Conservation (phyloP, 140 eudicot species). For the Anethum foeniculum region DNA sequence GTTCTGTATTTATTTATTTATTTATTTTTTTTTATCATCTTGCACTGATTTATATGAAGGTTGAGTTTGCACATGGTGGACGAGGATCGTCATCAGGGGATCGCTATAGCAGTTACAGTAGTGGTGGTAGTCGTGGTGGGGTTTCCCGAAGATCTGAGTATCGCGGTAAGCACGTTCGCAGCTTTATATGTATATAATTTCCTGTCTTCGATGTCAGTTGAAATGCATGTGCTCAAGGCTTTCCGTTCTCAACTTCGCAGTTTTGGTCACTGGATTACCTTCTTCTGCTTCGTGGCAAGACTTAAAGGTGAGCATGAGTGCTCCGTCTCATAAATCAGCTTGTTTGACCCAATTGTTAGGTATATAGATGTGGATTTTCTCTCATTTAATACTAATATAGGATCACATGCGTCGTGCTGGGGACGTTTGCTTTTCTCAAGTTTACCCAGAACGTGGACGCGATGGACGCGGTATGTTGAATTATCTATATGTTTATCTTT, state of each 20-base stretch:
- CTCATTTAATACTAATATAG: constrained; percentile 22
- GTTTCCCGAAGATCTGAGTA: constrained; percentile 64
- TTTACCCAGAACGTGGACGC: constrained; percentile 59
- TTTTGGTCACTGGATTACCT: constrained; percentile 77
- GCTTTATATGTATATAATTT: neutral
- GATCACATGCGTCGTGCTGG: constrained; percentile 99
- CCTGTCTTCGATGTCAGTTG: neutral
- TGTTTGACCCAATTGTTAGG: neutral
- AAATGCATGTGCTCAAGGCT: neutral
- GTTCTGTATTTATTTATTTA: neutral
- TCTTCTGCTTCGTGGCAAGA: constrained; percentile 99
- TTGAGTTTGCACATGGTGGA: constrained; percentile 93
- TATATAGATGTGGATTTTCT: constrained; percentile 2
- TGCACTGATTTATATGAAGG: constrained; percentile 28
- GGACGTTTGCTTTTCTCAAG: constrained; percentile 90
- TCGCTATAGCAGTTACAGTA: constrained; percentile 47
- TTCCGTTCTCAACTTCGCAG: constrained; percentile 25
- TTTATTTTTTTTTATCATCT: neutral
- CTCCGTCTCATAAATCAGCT: neutral
- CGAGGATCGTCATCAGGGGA: constrained; percentile 67
- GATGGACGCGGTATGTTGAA: constrained; percentile 64
- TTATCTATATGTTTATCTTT: neutral
- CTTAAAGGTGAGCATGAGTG: constrained; percentile 56
- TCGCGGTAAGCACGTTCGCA: constrained; percentile 44
- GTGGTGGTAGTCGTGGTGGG: constrained; percentile 78